Conservation (phyloP, 1,139 yeast species). For the Sugiyamaella novakii region DNA sequence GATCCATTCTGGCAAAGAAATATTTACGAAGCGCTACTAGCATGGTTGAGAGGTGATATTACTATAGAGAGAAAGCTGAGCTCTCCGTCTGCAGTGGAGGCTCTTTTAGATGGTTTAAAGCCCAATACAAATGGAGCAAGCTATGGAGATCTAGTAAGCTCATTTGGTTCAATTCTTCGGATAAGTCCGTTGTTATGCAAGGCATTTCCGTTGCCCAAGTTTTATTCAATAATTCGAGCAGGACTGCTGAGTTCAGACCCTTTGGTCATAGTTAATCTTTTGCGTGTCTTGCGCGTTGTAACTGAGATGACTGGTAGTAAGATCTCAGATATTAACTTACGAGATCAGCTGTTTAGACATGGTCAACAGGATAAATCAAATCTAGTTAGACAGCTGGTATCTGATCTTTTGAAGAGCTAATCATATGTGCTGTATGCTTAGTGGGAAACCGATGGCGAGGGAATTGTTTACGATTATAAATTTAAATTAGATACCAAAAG, state of each 20-base stretch:
- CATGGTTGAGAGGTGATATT: constrained; percentile 43
- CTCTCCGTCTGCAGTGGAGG: constrained; percentile 23
- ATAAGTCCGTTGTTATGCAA: constrained; percentile 29
- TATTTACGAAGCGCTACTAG: constrained; percentile 59
- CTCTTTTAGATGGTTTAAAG: constrained; percentile 31
- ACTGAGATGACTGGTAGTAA: constrained; percentile 3
- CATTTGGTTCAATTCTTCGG: constrained; percentile 30
- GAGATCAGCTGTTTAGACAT: background rate
- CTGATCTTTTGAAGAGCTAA: constrained; percentile 11
- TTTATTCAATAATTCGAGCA: constrained; percentile 26
- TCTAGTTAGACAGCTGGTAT: constrained; percentile 15
- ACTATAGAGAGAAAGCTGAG: constrained; percentile 34
- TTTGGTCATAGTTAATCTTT: constrained; percentile 30
- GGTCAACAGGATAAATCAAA: constrained; percentile 2
- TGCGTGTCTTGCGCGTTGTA: constrained; percentile 27
- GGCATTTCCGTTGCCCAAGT: constrained; percentile 23
- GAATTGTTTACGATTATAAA: no score
- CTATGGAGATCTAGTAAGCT: constrained; percentile 33
- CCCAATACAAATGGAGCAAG: constrained; percentile 21
- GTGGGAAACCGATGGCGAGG: no score
- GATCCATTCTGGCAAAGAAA: constrained; percentile 74
- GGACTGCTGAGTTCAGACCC: constrained; percentile 29
- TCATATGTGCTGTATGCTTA: no score
- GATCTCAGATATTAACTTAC: constrained; percentile 1
- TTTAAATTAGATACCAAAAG: no score